phyloP scores from a whole-genome alignment of 805 yeast species.

The Wickerhamomyces queroliae region DNA sequence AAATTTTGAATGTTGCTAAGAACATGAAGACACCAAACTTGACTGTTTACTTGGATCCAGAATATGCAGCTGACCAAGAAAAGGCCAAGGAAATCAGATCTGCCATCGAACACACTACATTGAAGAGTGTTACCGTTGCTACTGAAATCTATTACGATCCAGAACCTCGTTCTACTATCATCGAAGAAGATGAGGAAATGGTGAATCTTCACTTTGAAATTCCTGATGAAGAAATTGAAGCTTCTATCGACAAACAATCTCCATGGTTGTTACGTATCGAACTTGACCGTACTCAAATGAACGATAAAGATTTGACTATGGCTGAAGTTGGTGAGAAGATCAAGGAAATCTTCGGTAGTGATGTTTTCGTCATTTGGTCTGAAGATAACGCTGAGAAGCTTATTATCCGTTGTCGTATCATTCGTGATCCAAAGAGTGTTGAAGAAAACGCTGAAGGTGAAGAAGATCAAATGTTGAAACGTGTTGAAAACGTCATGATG shows the following conservation, averaged over 20 bases:
- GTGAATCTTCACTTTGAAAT: conserved; percentile 96
- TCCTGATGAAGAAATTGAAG: conserved; percentile 97
- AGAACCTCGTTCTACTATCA: conserved; percentile 94
- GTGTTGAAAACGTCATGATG: conserved; percentile 93
- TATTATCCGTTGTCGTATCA: conserved; percentile 96
- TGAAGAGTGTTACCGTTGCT: conserved; percentile 93
- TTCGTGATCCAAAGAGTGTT: conserved; percentile 88
- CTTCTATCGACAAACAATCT: conserved; percentile 87
- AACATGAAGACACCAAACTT: conserved; percentile 99
- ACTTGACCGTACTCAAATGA: conserved; percentile 97
- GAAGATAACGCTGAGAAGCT: conserved; percentile 98
- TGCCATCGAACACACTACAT: conserved; percentile 93
- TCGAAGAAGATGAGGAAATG: conserved; percentile 94
- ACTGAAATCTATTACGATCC: conserved; percentile 98
- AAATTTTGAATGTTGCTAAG: conserved; percentile 96
- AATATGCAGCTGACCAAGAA: conserved; percentile 82
- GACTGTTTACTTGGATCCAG: conserved; percentile 84
- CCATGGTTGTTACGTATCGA: conserved; percentile 98
- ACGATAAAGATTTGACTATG: conserved; percentile 96
- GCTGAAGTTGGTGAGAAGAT: conserved; percentile 96
- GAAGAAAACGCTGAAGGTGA: conserved; percentile 95
- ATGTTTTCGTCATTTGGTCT: conserved; percentile 96
- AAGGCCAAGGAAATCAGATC: conserved; percentile 93
- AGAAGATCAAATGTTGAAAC: conserved; percentile 93
- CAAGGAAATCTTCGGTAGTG: conserved; percentile 88